These are phyloP conservation scores for Gyrodon lividus DNA, from an alignment of 768 basidiomycete genomes.

Conservation along the genomic window DNA sequence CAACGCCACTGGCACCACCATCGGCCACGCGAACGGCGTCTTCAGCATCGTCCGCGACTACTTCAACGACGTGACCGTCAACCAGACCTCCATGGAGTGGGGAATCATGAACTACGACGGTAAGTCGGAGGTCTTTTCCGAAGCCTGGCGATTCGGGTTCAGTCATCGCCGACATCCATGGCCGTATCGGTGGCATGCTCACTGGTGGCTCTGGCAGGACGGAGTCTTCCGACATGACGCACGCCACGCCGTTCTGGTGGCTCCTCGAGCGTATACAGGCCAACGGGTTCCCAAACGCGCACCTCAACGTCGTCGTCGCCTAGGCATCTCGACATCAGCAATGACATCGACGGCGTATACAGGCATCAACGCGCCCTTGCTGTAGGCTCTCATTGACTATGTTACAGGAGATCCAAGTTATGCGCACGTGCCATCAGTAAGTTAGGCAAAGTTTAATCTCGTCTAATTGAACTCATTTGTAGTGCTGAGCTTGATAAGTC, in stretches of 20 bases:
- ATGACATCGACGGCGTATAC: too few species aligned
- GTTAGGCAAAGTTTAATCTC: too few species aligned
- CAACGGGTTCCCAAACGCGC: conserved; percentile 22
- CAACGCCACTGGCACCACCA: conserved; percentile 34
- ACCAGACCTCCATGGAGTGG: conserved; percentile 30
- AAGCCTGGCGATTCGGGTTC: conserved; percentile 38
- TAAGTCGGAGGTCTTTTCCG: conserved; percentile 33
- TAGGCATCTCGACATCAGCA: too few species aligned
- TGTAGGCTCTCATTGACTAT: too few species aligned
- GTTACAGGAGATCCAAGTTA: too few species aligned
- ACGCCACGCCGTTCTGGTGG: conserved; percentile 41
- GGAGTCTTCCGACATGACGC: conserved; percentile 32
- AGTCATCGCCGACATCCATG: conserved; percentile 32
- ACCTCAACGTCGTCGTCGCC: conserved; percentile 8
- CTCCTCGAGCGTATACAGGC: conserved; percentile 31
- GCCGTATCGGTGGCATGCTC: conserved; percentile 37
- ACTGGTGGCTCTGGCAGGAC: conserved; percentile 33
- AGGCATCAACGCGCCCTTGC: too few species aligned
- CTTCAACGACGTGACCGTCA: conserved; percentile 12
- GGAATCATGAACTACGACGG: conserved; percentile 28
- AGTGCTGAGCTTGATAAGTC: too few species aligned
- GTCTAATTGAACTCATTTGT: too few species aligned
- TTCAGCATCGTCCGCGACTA: conserved; percentile 35
- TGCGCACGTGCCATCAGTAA: too few species aligned
- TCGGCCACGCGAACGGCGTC: conserved; percentile 36